A percentile compares a stretch with the other conserved stretches of the same genome.
phyloP scores from a whole-genome alignment of 75 land plant genomes.

The Picea sitchensis region DNA sequence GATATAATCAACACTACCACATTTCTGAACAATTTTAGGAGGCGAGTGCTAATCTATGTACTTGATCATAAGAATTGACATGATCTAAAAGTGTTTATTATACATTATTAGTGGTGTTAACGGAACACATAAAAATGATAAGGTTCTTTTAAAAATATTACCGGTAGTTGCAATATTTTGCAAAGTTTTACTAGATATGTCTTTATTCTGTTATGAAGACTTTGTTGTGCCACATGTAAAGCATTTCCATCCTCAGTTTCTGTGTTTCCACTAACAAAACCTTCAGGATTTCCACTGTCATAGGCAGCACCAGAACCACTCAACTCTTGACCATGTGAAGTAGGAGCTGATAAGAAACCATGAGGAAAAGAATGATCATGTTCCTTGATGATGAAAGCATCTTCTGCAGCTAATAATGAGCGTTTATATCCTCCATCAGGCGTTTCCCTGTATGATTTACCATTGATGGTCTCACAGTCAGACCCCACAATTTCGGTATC shows the following conservation, averaged over 20 bases:
- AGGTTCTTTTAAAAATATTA: not conserved
- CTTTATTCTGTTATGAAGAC: conserved; percentile 40
- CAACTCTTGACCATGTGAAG: not conserved
- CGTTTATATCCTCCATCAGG: not conserved
- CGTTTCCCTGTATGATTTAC: not conserved
- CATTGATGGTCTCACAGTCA: not conserved
- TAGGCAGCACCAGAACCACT: not conserved
- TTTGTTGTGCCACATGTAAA: conserved; percentile 27
- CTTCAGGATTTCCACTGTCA: not conserved
- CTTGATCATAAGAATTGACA: not conserved
- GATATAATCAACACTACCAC: no score
- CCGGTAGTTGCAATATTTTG: conserved; percentile 31
- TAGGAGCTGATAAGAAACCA: not conserved
- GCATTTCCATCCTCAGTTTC: conserved; percentile 18
- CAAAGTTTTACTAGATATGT: conserved; percentile 43
- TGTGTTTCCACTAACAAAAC: no score
- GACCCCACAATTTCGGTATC: not conserved
- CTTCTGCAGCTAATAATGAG: conserved; percentile 12
- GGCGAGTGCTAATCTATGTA: not conserved
- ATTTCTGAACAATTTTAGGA: not conserved
- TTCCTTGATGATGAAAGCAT: not conserved
- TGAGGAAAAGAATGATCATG: conserved; percentile 4
- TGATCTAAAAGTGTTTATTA: not conserved
- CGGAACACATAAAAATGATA: not conserved
- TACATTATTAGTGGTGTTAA: not conserved